Conservation (phyloP, 768 basidiomycete genomes). For the Hypsizygus marmoreus region DNA sequence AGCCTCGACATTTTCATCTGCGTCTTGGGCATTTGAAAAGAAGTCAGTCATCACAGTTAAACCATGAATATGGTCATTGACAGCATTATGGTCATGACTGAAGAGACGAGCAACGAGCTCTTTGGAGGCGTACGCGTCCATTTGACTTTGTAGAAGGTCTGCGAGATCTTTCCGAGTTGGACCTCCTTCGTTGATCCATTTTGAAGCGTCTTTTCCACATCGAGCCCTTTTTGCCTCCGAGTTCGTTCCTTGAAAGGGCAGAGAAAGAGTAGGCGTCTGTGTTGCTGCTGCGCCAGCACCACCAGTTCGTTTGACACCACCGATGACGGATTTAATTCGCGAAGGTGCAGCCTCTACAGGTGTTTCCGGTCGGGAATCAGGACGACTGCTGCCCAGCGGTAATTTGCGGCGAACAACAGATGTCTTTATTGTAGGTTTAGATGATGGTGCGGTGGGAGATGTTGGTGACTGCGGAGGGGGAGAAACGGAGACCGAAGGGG, state of each 20-base stretch:
- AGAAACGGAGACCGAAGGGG: conserved; percentile 31
- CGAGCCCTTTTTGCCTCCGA: conserved; percentile 65
- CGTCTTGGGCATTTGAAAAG: conserved; percentile 58
- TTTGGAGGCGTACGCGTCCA: conserved; percentile 82
- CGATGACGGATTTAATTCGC: conserved; percentile 36
- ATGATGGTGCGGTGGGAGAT: conserved; percentile 32
- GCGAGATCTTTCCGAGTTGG: conserved; percentile 84
- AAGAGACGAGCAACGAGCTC: conserved; percentile 80
- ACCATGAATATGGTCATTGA: conserved; percentile 89
- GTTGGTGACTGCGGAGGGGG: conserved; percentile 51
- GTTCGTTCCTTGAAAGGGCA: conserved; percentile 55
- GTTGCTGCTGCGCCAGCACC: conserved; percentile 31
- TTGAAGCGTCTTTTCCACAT: conserved; percentile 71
- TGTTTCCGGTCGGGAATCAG: conserved; percentile 49
- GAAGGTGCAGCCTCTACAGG: conserved; percentile 35
- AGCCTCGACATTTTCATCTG: conserved; percentile 59
- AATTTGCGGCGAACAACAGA: conserved; percentile 73
- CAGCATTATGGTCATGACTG: conserved; percentile 93
- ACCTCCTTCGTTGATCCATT: conserved; percentile 87
- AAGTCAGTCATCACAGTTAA: conserved; percentile 75
- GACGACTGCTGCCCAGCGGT: conserved; percentile 60
- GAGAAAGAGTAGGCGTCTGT: conserved; percentile 31
- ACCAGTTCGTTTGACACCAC: conserved; percentile 48
- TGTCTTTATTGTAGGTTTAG: conserved; percentile 49
- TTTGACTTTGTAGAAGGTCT: conserved; percentile 85